Evolutionary conservation across 164 flowering plant genomes (phyloP).

Genomic region (Berberis thunbergii): DNA sequence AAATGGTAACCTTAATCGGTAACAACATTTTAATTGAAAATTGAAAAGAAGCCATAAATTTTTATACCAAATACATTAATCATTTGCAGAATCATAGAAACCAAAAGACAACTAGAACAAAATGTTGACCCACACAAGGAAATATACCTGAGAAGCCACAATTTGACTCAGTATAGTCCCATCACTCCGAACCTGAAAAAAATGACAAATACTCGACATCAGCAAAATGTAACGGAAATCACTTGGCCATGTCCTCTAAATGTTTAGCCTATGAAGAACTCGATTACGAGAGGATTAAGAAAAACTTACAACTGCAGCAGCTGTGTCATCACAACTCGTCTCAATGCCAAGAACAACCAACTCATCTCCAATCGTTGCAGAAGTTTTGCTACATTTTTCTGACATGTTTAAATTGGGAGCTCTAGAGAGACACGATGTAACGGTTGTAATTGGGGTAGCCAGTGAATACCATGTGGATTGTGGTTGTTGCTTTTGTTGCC

Average conservation of each 20-base stretch:
- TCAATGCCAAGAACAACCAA: slow-evolving; percentile 81
- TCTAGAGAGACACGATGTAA: not conserved
- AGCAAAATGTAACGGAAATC: not conserved
- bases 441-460: no score
- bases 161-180: slow-evolving; percentile 95
- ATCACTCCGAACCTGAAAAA: slow-evolving; percentile 54
- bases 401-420: slow-evolving; percentile 1
- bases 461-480: slow-evolving; percentile 3
- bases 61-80: no score
- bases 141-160: slow-evolving; percentile 78
- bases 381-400: no score
- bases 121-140: not conserved
- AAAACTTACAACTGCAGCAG: slow-evolving; percentile 72
- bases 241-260: no score
- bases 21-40: no score
- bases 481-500: not conserved
- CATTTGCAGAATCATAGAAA: no score
- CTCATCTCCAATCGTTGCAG: slow-evolving; percentile 20
- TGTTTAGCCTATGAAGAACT: no score
- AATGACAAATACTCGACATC: not conserved
- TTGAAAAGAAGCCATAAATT: no score
- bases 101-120: not conserved
- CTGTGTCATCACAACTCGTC: slow-evolving; percentile 96
- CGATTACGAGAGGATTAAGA: not conserved
- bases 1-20: no score